These are phyloP conservation scores for Manihot esculenta DNA, from an alignment of 441 rosid species.

Conservation along the genomic window DNA sequence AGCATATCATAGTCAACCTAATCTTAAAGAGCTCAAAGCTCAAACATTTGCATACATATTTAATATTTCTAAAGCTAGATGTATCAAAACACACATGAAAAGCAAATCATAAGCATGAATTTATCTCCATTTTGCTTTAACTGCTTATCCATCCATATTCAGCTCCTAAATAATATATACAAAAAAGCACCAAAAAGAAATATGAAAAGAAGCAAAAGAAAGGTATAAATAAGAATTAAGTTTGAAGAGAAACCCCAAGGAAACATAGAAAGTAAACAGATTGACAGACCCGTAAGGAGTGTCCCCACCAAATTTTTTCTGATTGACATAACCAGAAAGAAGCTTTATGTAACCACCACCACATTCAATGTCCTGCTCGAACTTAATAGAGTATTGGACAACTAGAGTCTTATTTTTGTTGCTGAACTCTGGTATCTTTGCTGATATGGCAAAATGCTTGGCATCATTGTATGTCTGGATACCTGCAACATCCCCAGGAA, in stretches of 20 bases:
- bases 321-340: constrained; percentile 77
- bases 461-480: constrained; percentile 88
- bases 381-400: constrained; percentile 73
- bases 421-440: constrained; percentile 81
- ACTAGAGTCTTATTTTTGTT: constrained; percentile 78
- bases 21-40: not conserved
- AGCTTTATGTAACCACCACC: constrained; percentile 90
- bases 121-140: not conserved
- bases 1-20: not conserved
- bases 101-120: not conserved
- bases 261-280: not conserved
- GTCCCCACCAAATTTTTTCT: constrained; percentile 90
- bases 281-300: constrained; percentile 67
- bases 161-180: not conserved
- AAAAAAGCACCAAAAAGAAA: not conserved
- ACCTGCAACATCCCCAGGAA: constrained; percentile 40
- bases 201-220: not conserved
- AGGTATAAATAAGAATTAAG: not conserved
- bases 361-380: constrained; percentile 89
- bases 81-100: not conserved
- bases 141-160: not conserved
- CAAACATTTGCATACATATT: not conserved
- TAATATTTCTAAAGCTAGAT: not conserved
- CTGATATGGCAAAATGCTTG: constrained; percentile 73
- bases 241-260: not conserved